Conservation (phyloP, 352 stramenopile genomes). For the Phytopythium oedochilum region DNA sequence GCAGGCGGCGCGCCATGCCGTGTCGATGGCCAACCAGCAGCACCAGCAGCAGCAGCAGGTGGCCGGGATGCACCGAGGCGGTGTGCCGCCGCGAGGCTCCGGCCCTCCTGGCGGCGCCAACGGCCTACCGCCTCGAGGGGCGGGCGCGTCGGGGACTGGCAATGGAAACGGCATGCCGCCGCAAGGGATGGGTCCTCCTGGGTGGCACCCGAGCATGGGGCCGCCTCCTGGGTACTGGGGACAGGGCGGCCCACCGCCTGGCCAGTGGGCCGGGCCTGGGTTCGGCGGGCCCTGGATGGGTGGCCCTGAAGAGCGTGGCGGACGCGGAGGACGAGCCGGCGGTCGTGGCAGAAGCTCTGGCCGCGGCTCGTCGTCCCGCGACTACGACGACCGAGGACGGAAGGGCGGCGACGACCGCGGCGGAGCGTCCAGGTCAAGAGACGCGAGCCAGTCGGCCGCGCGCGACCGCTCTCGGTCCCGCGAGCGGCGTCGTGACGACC, state of each 20-base stretch:
- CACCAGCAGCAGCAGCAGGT: constrained; percentile 25
- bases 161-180: constrained; percentile 19
- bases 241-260: constrained; percentile 32
- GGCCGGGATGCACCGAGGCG: constrained; percentile 27
- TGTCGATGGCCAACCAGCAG: constrained; percentile 50
- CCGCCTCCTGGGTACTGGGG: constrained; percentile 50
- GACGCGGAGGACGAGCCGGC: constrained; percentile 26
- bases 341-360: constrained; percentile 21
- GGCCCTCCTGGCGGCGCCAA: background rate
- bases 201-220: constrained; percentile 71
- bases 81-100: constrained; percentile 17
- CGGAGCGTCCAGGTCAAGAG: constrained; percentile 23
- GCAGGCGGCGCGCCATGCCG: constrained; percentile 68
- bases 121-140: constrained; percentile 6
- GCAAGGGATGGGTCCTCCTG: constrained; percentile 52
- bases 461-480: constrained; percentile 57
- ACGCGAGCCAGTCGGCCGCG: constrained; percentile 17
- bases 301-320: constrained; percentile 18
- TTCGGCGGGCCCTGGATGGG: constrained; percentile 56
- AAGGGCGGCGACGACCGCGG: constrained; percentile 27
- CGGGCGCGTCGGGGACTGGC: constrained; percentile 1
- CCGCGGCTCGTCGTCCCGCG: constrained; percentile 11
- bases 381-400: constrained; percentile 42
- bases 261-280: constrained; percentile 29
- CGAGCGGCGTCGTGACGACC: constrained; percentile 28